phyloP scores from a whole-genome alignment of 1,284 basidiomycete genomes.

The Naganishia cerealis region DNA sequence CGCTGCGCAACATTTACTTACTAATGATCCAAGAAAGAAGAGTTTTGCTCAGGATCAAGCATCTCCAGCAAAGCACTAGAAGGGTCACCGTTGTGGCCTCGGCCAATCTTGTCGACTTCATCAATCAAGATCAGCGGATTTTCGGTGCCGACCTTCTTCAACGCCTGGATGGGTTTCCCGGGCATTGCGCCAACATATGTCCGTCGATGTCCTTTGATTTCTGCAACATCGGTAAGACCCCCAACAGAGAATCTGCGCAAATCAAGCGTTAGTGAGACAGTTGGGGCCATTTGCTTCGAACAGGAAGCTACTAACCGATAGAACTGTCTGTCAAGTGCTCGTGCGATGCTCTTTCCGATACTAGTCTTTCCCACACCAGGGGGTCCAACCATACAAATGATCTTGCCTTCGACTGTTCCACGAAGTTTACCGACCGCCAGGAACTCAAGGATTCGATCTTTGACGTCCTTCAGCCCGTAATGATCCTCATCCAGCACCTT shows the following conservation, averaged over 20 bases:
- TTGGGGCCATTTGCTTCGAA: neutral
- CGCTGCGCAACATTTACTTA: conserved; percentile 52
- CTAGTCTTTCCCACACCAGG: conserved; percentile 96
- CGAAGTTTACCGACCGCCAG: conserved; percentile 94
- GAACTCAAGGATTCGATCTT: conserved; percentile 96
- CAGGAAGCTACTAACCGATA: conserved; percentile 38
- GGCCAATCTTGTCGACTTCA: conserved; percentile 98
- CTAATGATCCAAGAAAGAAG: conserved; percentile 94
- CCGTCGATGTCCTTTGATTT: conserved; percentile 96
- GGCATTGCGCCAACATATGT: conserved; percentile 96
- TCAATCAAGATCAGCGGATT: conserved; percentile 96
- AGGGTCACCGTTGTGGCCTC: conserved; percentile 86
- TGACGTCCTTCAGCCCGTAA: conserved; percentile 92
- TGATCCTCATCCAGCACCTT: conserved; percentile 92
- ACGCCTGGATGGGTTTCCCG: conserved; percentile 95
- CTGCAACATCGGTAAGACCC: conserved; percentile 93
- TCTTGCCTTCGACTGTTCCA: conserved; percentile 96
- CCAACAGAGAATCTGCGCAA: conserved; percentile 81
- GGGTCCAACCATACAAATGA: conserved; percentile 92
- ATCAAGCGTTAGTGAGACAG: neutral
- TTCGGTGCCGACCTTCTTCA: conserved; percentile 94
- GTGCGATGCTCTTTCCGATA: conserved; percentile 76
- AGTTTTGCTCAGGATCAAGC: conserved; percentile 98
- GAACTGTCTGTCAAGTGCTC: conserved; percentile 53
- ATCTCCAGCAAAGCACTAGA: conserved; percentile 92